Conservation (phyloP, 345 rosid genomes). For the Cardamine resedifolia region DNA sequence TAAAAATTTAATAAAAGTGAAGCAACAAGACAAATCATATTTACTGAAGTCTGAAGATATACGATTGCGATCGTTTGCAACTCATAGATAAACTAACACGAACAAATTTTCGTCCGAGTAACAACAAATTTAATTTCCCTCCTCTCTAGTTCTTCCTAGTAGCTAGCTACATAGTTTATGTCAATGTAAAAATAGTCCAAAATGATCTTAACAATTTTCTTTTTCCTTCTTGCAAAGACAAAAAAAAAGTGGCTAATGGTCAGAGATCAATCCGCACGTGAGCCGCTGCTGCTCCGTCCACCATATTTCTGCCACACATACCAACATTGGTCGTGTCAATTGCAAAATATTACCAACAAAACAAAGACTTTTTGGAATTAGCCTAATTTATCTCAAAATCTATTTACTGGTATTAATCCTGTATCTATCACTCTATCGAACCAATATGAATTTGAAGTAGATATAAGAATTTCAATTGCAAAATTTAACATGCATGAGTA, state of each 20-base stretch:
- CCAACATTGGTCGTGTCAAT: not conserved
- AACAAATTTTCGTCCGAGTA: not conserved
- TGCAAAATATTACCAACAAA: not conserved
- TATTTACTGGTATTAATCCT: not conserved
- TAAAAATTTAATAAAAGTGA: not conserved
- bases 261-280: slow-evolving; percentile 44
- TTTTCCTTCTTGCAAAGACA: slow-evolving; percentile 2
- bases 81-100: not conserved
- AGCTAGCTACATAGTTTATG: slow-evolving; percentile 23
- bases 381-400: slow-evolving; percentile 2
- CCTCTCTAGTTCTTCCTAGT: not conserved
- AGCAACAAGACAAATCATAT: not conserved
- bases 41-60: not conserved
- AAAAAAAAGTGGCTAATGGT: slow-evolving; percentile 27
- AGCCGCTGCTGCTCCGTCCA: slow-evolving; percentile 59
- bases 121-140: slow-evolving; percentile 2
- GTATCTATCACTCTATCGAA: not conserved
- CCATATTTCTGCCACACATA: slow-evolving; percentile 49
- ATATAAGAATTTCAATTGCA: not conserved
- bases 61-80: not conserved
- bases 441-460: not conserved
- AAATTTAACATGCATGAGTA: not conserved
- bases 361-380: not conserved
- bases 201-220: slow-evolving; percentile 16
- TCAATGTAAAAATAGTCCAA: slow-evolving; percentile 13